These are phyloP conservation scores for Exophiala alcalophila DNA, from an alignment of 2,329 filamentous ascomycete species.

Conservation along the genomic window DNA sequence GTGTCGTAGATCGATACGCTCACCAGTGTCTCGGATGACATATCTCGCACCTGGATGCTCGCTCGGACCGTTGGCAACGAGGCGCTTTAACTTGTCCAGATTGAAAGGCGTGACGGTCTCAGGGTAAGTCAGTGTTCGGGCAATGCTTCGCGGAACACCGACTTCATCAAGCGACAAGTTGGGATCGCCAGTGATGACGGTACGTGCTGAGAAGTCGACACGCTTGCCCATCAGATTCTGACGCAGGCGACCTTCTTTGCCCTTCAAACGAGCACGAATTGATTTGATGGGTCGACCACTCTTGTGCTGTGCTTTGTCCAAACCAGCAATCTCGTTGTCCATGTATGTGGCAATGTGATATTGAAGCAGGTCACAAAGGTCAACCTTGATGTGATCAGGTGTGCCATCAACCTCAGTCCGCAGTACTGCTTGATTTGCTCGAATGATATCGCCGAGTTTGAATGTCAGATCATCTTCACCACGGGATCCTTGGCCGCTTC, in stretches of 20 bases:
- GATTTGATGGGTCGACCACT: constrained; percentile 95
- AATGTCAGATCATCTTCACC: constrained; percentile 99
- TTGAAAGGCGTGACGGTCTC: constrained; percentile 98
- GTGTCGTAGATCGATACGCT: constrained; percentile 90
- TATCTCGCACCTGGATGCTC: constrained; percentile 96
- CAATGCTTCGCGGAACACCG: constrained; percentile 90
- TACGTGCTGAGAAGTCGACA: constrained; percentile 99
- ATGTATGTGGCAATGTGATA: constrained; percentile 99
- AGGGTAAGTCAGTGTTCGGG: constrained; percentile 88
- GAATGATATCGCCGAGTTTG: constrained; percentile 97
- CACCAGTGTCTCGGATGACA: constrained; percentile 89
- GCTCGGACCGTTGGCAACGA: constrained; percentile 91
- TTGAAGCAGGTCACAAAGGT: constrained; percentile 89
- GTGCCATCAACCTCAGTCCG: constrained; percentile 89
- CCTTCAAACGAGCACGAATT: constrained; percentile 94
- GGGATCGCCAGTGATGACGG: constrained; percentile 97
- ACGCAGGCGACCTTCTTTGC: constrained; percentile 95
- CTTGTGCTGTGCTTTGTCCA: constrained; percentile 93
- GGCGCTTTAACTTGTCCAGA: constrained; percentile 81
- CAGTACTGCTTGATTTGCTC: constrained; percentile 91
- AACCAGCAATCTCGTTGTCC: constrained; percentile 98
- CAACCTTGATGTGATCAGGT: constrained; percentile 81
- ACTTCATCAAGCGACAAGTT: constrained; percentile 96
- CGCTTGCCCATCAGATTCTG: constrained; percentile 99
- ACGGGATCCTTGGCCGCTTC: constrained; percentile 84